A percentile compares a stretch with the other conserved stretches of the same genome.
These are phyloP conservation scores for Fomitopsis betulina DNA, from an alignment of 1,284 basidiomycete species.

Conservation along the genomic window DNA sequence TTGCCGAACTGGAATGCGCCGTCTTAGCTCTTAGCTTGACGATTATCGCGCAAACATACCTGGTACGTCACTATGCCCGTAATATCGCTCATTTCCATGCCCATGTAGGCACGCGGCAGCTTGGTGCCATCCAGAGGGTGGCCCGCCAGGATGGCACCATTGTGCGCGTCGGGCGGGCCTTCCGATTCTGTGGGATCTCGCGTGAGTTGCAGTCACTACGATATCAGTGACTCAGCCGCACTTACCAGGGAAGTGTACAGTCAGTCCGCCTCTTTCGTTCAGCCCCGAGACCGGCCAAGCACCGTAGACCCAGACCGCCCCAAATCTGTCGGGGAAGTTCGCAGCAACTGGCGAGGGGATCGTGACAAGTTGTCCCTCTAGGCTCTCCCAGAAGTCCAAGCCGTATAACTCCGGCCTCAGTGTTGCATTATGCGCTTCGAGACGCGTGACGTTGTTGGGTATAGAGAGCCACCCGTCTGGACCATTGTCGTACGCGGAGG, in stretches of 20 bases:
- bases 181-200: constrained; percentile 31
- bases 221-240: background rate
- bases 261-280: constrained; percentile 56
- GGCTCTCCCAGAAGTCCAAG: constrained; percentile 62
- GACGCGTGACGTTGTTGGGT: constrained; percentile 48
- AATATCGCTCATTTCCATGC: constrained; percentile 44
- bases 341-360: constrained; percentile 45
- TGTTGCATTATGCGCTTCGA: constrained; percentile 42
- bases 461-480: constrained; percentile 50
- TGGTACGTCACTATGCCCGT: constrained; percentile 54
- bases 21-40: background rate
- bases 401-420: constrained; percentile 49
- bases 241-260: constrained; percentile 40
- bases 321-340: constrained; percentile 49
- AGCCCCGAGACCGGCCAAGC: constrained; percentile 53
- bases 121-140: constrained; percentile 50
- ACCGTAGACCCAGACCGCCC: constrained; percentile 58
- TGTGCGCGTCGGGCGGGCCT: constrained; percentile 50
- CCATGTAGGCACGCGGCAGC: constrained; percentile 46
- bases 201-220: background rate
- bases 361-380: constrained; percentile 57
- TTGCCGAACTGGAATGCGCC: constrained; percentile 32
- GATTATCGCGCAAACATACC: constrained; percentile 26
- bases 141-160: constrained; percentile 54
- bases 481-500: constrained; percentile 48